Conservation (phyloP, 768 basidiomycete genomes). For the Termitomyces sp. region DNA sequence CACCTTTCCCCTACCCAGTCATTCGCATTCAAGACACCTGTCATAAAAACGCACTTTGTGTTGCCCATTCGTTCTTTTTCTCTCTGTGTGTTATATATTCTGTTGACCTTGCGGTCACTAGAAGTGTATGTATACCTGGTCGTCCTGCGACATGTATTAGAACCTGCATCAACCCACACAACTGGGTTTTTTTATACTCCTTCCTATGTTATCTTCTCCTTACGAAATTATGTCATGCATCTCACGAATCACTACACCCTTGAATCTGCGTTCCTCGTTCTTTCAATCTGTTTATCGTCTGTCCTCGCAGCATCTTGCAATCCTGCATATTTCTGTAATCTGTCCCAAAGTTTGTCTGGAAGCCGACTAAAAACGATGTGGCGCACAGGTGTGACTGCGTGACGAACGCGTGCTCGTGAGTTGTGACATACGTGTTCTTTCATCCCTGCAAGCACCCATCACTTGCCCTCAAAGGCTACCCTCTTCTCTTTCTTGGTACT, state of each 20-base stretch:
- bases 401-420: not conserved
- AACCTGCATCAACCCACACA: slow-evolving; percentile 7
- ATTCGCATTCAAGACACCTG: slow-evolving; percentile 3
- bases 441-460: not conserved
- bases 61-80: slow-evolving; percentile 3
- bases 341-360: not conserved
- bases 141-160: slow-evolving; percentile 11
- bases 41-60: slow-evolving; percentile 5
- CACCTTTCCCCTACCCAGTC: slow-evolving; percentile 4
- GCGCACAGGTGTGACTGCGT: not conserved
- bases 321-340: not conserved
- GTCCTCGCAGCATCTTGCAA: not conserved
- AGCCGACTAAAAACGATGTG: not conserved
- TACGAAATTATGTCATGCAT: slow-evolving; percentile 4
- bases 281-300: not conserved
- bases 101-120: slow-evolving; percentile 1
- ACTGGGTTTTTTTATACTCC: slow-evolving; percentile 4
- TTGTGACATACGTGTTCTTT: not conserved
- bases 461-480: not conserved
- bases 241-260: not conserved
- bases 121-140: slow-evolving; percentile 11
- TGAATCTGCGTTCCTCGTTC: not conserved
- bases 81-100: slow-evolving; percentile 1
- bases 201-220: not conserved
- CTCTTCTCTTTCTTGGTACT: not conserved